phyloP scores from a whole-genome alignment of 2,329 filamentous ascomycete species.

The Byssoonygena ceratinophila region DNA sequence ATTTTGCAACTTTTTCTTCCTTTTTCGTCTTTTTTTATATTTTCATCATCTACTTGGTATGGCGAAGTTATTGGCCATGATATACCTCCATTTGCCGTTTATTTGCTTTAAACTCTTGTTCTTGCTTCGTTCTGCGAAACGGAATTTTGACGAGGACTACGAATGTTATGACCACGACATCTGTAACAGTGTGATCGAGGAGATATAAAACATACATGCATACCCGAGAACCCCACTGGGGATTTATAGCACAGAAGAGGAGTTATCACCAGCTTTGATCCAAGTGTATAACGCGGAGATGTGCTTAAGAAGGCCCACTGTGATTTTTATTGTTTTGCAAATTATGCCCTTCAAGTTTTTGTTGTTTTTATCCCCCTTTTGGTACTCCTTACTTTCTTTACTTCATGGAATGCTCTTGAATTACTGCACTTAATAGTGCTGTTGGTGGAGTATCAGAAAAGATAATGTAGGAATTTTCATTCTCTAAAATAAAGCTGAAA shows the following conservation, averaged over 20 bases:
- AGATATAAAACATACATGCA: neutral
- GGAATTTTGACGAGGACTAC: conserved; percentile 4
- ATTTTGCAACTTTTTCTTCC: neutral
- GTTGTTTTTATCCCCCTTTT: neutral
- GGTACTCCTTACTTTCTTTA: neutral
- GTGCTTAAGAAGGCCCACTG: neutral
- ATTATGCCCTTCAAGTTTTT: neutral
- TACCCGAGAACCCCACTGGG: neutral
- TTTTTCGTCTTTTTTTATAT: neutral
- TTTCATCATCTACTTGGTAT: neutral
- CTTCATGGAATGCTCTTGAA: neutral
- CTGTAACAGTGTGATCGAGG: conserved; percentile 6
- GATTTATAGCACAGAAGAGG: neutral
- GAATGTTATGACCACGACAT: conserved; percentile 7
- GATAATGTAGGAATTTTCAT: too few species aligned
- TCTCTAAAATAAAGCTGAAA: too few species aligned
- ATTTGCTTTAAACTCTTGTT: neutral
- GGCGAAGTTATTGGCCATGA: neutral
- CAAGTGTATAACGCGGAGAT: neutral
- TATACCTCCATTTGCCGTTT: neutral
- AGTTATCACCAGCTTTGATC: neutral
- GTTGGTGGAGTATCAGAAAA: too few species aligned
- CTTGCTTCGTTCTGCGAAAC: neutral
- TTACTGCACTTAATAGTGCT: too few species aligned
- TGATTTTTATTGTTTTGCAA: neutral